Base-by-base conservation (phyloP, 2,329 filamentous ascomycete species). In the Zasmidium angulare region DNA sequence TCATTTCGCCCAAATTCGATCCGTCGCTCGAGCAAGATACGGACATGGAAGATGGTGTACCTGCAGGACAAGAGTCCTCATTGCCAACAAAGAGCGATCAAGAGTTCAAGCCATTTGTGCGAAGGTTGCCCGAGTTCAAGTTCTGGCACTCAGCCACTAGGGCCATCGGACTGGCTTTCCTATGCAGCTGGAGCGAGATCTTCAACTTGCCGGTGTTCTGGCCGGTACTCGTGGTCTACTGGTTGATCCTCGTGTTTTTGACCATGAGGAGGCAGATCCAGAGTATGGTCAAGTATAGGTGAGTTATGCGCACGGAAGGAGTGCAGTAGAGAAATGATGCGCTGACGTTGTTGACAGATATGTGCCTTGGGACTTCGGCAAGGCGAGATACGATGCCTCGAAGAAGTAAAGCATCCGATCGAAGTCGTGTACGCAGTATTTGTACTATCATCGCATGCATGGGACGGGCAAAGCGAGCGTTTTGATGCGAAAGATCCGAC, bases 241-340 rank as follows among this genome's bases (percentile, higher is more conserved):
- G 95, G 93, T 83, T 99, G 75, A 96, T 99, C 73, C 83, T 99
- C 62, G 97, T 99, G 74, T 84, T 92, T 71, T 80, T 99, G 77
- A 99, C 95, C 57, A 99, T 99, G 95, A 87, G 95, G 78, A 91
- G 95, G 82, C 95, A 99, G 81, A 99, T 99, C 70, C 95, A 99
- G 81, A 95, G 98, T 81, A 99, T 99, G 95, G 93, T 99, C 84
- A 99, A 98, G 82, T 99, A 98, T 82, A 91, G 93, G 79, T 99
- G 96, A 75, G 92, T 96, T 10, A 29, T 31, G 1, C 14, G 43
- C 36, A 10, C 12, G 20, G 22, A 26, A 29, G 2, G 14, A 20
- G 12, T 10, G 46, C 7, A 12, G 3, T 6, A 29, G 26, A 29
- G 2, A 2, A 20, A 19, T 19, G 29, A 48, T 6, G 54, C 50